Percentiles rank a stretch among this genome's conserved stretches.
Conservation (phyloP, 352 stramenopile species). For the Hyaloperonospora brassicae region DNA sequence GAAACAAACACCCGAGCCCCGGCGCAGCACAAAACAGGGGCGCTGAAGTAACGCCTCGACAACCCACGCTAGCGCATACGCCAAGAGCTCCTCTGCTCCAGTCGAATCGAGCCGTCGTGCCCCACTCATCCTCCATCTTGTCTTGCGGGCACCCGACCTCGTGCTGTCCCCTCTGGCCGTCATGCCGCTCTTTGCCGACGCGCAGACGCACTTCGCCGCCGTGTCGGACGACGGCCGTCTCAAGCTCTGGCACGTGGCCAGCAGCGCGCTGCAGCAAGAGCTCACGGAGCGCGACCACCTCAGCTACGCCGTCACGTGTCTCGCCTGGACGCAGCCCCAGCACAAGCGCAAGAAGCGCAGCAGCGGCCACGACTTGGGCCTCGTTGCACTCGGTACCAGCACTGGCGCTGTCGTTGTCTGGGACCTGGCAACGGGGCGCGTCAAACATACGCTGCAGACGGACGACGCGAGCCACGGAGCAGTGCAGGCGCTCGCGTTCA, state of each 20-base stretch:
- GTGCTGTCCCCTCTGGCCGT: background rate
- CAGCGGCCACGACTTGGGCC: conserved; percentile 33
- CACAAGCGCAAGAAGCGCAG: conserved; percentile 38
- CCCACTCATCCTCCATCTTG: no score
- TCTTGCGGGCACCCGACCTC: no score
- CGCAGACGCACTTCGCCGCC: conserved; percentile 68
- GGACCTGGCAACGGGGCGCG: conserved; percentile 61
- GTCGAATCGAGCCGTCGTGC: conserved; percentile 30
- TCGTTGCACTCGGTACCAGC: conserved; percentile 68
- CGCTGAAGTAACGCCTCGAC: conserved; percentile 52
- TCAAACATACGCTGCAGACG: conserved; percentile 48
- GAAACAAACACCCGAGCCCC: no score
- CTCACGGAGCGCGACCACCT: conserved; percentile 79
- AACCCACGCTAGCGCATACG: conserved; percentile 92
- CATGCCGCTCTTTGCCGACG: conserved; percentile 69
- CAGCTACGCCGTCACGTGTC: conserved; percentile 73
- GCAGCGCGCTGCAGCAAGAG: conserved; percentile 58
- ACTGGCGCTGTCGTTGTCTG: conserved; percentile 59
- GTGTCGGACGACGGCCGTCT: conserved; percentile 78
- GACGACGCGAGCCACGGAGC: conserved; percentile 38
- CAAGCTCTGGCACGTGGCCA: conserved; percentile 73
- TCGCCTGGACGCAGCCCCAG: conserved; percentile 49
- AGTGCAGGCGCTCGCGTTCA: conserved; percentile 64
- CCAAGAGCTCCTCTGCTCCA: conserved; percentile 74
- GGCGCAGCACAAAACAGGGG: no score